A percentile compares a stretch with the other conserved stretches of the same genome.
phyloP scores from a whole-genome alignment of 805 yeast genomes.

The Cyberlindnera mycetangii region DNA sequence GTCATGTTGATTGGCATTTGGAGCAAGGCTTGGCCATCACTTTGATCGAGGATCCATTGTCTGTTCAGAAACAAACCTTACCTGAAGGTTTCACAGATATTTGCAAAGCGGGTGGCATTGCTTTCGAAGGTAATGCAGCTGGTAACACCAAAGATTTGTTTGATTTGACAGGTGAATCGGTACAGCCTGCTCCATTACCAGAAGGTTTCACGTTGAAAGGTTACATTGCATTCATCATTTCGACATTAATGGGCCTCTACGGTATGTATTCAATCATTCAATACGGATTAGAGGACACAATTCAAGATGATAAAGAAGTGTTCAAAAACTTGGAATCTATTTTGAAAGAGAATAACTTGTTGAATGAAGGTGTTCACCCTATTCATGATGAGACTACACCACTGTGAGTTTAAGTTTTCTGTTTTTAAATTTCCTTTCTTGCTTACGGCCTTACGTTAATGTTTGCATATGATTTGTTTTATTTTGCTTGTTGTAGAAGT shows the following conservation, averaged over 20 bases:
- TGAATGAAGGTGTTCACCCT: constrained; percentile 8
- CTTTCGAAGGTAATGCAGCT: constrained; percentile 70
- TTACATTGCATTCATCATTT: constrained; percentile 55
- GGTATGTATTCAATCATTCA: constrained; percentile 59
- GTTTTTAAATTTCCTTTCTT: not conserved
- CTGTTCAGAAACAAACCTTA: constrained; percentile 43
- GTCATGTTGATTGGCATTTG: constrained; percentile 98
- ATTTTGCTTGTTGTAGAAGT: not conserved
- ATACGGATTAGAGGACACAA: constrained; percentile 65
- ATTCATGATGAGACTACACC: constrained; percentile 11
- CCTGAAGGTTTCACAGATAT: constrained; percentile 47
- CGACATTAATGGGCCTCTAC: constrained; percentile 52
- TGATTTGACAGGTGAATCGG: constrained; percentile 55
- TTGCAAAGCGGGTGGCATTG: constrained; percentile 46
- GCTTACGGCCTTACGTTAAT: constrained; percentile 1
- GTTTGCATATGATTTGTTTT: not conserved
- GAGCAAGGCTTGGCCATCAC: constrained; percentile 86
- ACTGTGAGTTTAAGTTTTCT: not conserved
- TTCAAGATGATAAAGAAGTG: constrained; percentile 43
- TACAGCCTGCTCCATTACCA: constrained; percentile 63
- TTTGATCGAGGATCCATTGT: constrained; percentile 79
- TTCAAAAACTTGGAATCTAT: constrained; percentile 36
- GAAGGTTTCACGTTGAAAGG: constrained; percentile 70
- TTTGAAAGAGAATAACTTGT: constrained; percentile 28
- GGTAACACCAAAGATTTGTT: constrained; percentile 52